phyloP scores from a whole-genome alignment of 2,329 filamentous ascomycete species.

The Metarhizium anisopliae region DNA sequence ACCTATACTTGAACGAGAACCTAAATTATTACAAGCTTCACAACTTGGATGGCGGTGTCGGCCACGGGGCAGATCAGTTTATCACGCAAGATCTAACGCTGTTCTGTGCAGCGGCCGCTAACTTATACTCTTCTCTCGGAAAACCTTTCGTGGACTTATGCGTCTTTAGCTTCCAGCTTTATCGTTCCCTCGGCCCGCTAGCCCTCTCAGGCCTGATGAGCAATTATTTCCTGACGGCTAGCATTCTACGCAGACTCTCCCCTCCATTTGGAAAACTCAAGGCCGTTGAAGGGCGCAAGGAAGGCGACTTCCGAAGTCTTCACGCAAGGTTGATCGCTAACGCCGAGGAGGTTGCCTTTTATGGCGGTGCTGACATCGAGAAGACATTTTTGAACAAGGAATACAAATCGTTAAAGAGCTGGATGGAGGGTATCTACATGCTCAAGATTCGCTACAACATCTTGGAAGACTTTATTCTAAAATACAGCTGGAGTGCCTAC shows the following conservation, averaged over 20 bases:
- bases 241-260: constrained; percentile 76
- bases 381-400: constrained; percentile 85
- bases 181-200: constrained; percentile 79
- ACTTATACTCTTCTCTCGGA: constrained; percentile 91
- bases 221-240: constrained; percentile 92
- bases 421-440: constrained; percentile 98
- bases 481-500: constrained; percentile 98
- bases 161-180: constrained; percentile 97
- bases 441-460: constrained; percentile 98
- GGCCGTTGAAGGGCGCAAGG: constrained; percentile 87
- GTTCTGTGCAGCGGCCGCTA: constrained; percentile 87
- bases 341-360: constrained; percentile 95
- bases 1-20: constrained; percentile 89
- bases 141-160: constrained; percentile 96
- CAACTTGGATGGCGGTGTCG: constrained; percentile 87
- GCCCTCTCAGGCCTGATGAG: constrained; percentile 78
- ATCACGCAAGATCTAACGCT: constrained; percentile 95
- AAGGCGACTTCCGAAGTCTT: constrained; percentile 87
- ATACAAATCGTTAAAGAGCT: constrained; percentile 84
- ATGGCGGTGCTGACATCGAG: constrained; percentile 91
- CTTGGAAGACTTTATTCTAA: constrained; percentile 93
- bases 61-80: constrained; percentile 88
- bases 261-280: constrained; percentile 96
- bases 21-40: constrained; percentile 94
- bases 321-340: constrained; percentile 92